Evolutionary conservation across 352 stramenopile genomes (phyloP).

Genomic region (Globisporangium nodosum): DNA sequence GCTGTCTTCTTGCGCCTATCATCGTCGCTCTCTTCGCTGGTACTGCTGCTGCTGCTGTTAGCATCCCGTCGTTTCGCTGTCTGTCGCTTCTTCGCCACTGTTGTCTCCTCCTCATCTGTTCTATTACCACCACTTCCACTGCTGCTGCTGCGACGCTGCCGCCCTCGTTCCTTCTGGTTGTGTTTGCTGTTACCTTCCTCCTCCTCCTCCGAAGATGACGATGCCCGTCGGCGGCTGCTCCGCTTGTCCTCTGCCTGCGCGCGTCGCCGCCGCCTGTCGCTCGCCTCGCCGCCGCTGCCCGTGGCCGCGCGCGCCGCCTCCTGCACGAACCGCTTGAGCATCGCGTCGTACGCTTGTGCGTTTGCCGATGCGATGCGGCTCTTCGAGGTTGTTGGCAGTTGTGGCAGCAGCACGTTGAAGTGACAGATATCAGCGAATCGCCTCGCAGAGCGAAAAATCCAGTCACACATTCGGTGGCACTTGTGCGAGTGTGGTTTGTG

Average conservation of each 20-base stretch:
- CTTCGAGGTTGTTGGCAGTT: too few species aligned
- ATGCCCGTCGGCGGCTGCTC: not conserved
- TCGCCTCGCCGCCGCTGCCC: conserved; percentile 8
- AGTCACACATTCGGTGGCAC: not conserved
- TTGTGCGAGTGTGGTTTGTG: too few species aligned
- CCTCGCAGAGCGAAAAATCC: not conserved
- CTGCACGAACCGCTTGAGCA: conserved; percentile 29
- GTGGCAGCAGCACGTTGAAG: conserved; percentile 13
- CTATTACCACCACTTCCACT: not conserved
- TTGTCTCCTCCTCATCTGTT: not conserved
- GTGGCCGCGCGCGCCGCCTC: conserved; percentile 13
- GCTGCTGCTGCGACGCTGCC: not conserved
- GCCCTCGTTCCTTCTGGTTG: not conserved
- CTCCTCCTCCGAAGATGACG: not conserved
- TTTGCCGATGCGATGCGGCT: too few species aligned
- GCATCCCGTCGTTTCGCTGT: not conserved
- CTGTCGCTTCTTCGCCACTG: not conserved
- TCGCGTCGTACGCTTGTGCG: conserved; percentile 1
- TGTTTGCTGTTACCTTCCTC: not conserved
- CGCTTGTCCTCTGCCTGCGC: not conserved
- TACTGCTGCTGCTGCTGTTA: not conserved
- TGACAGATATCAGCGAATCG: conserved; percentile 9
- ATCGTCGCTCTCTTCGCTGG: conserved; percentile 2
- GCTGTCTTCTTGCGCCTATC: not conserved
- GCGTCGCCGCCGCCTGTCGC: not conserved